Evolutionary conservation across 352 stramenopile genomes (phyloP).

Genomic region (Nothophytophthora sp.): DNA sequence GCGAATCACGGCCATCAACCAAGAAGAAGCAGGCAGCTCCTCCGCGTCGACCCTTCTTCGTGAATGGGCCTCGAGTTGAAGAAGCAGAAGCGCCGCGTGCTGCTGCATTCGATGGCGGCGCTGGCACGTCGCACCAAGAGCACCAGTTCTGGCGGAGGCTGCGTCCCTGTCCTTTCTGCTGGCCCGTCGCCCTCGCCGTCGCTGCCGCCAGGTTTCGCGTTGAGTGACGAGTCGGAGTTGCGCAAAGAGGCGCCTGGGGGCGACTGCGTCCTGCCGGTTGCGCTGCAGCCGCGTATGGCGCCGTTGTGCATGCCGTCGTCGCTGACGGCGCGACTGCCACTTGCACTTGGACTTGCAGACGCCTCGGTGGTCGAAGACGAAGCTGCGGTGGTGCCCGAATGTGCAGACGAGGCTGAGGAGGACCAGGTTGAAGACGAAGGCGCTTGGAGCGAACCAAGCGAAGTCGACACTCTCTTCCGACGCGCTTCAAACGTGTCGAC

Average conservation of each 20-base stretch:
- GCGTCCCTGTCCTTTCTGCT: slow-evolving; percentile 23
- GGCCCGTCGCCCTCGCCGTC: slow-evolving; percentile 23
- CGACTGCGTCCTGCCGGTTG: slow-evolving; percentile 11
- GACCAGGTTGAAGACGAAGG: slow-evolving; percentile 3
- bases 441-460: neutral
- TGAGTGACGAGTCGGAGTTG: slow-evolving; percentile 11
- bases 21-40: slow-evolving; percentile 13
- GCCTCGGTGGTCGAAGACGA: slow-evolving; percentile 20
- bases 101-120: slow-evolving; percentile 40
- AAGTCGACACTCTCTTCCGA: slow-evolving; percentile 1
- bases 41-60: slow-evolving; percentile 2
- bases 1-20: slow-evolving; percentile 9
- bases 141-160: no score
- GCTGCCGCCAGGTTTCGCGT: slow-evolving; percentile 5
- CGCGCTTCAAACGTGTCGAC: slow-evolving; percentile 17
- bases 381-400: neutral
- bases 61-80: slow-evolving; percentile 38
- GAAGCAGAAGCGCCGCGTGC: slow-evolving; percentile 34
- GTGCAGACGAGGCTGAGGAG: slow-evolving; percentile 12
- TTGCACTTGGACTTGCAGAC: slow-evolving; percentile 22
- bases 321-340: no score
- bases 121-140: slow-evolving; percentile 26
- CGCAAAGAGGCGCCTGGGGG: slow-evolving; percentile 14
- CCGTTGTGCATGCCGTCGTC: slow-evolving; percentile 8
- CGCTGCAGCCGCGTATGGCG: slow-evolving; percentile 9